phyloP scores from a whole-genome alignment of 805 yeast genomes.

The Suhomyces emberorum region DNA sequence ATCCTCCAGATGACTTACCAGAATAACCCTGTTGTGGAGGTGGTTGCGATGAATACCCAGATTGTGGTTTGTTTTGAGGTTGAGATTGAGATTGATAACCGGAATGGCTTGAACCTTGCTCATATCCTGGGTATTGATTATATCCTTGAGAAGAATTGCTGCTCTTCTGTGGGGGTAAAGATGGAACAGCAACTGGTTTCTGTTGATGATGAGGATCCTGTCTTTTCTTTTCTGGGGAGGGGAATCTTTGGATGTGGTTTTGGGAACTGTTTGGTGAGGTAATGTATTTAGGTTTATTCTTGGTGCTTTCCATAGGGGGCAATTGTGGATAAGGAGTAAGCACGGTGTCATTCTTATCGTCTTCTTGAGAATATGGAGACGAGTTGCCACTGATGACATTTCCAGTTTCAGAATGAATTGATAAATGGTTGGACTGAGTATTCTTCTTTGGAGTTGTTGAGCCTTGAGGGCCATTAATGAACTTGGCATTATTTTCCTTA shows the following conservation, averaged over 20 bases:
- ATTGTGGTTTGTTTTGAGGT: conserved; percentile 2
- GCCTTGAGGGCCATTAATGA: conserved; percentile 17
- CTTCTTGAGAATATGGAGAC: conserved; percentile 15
- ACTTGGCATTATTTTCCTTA: conserved; percentile 2
- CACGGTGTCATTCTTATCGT: conserved; percentile 2
- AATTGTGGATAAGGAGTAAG: conserved; percentile 9
- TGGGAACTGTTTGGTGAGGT: conserved; percentile 31
- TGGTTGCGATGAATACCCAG: conserved; percentile 10
- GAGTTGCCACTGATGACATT: conserved; percentile 16
- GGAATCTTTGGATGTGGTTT: conserved; percentile 16
- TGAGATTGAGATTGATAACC: conserved; percentile 6
- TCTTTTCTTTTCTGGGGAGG: conserved; percentile 5
- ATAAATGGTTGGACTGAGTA: conserved; percentile 13
- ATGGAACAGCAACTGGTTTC: conserved; percentile 6
- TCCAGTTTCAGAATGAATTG: conserved; percentile 27
- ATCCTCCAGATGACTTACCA: conserved; percentile 9
- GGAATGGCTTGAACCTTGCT: background rate
- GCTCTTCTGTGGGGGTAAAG: conserved; percentile 7
- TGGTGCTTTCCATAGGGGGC: conserved; percentile 7
- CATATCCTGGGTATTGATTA: conserved; percentile 1
- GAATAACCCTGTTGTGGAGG: conserved; percentile 13
- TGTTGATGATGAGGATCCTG: background rate
- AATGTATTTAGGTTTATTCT: conserved; percentile 28
- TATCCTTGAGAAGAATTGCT: background rate
- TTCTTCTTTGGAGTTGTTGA: conserved; percentile 13